phyloP scores from a whole-genome alignment of 768 basidiomycete genomes.

The Mycena rebaudengoi region DNA sequence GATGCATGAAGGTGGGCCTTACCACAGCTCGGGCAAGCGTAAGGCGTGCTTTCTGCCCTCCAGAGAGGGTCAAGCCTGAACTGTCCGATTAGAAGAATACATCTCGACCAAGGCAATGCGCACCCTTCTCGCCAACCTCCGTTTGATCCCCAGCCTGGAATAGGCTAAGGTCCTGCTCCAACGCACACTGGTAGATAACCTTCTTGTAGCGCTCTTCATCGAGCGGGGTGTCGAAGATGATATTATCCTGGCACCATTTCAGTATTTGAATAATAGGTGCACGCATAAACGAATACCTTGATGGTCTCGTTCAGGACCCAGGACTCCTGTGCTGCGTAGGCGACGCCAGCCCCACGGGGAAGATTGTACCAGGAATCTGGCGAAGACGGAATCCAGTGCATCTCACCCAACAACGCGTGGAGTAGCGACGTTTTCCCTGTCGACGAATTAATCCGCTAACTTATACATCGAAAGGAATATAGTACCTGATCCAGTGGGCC shows the following conservation, averaged over 20 bases:
- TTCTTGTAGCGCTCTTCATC: slow-evolving; percentile 83
- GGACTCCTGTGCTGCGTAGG: no score
- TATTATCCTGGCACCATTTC: no score
- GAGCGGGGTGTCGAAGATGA: no score
- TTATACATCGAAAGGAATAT: slow-evolving; percentile 27
- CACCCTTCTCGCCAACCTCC: slow-evolving; percentile 73
- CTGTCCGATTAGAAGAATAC: no score
- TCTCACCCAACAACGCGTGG: slow-evolving; percentile 70
- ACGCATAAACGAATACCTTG: no score
- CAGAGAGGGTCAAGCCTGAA: slow-evolving; percentile 29
- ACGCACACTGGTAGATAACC: slow-evolving; percentile 76
- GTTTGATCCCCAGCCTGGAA: slow-evolving; percentile 74
- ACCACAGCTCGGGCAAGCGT: slow-evolving; percentile 54
- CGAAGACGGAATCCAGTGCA: slow-evolving; percentile 67
- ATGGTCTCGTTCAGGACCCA: no score
- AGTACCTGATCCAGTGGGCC: slow-evolving; percentile 55
- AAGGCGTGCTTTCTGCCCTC: slow-evolving; percentile 55
- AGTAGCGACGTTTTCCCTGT: slow-evolving; percentile 70
- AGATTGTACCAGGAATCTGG: no score
- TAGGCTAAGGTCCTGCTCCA: slow-evolving; percentile 75
- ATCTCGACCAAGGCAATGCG: slow-evolving; percentile 38
- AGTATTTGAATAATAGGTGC: no score
- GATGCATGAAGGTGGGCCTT: not conserved
- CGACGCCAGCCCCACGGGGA: no score
- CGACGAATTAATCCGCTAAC: not conserved